Conservation (phyloP, 139 green algal species). For the Auxenochlorella pyrenoidosa region DNA sequence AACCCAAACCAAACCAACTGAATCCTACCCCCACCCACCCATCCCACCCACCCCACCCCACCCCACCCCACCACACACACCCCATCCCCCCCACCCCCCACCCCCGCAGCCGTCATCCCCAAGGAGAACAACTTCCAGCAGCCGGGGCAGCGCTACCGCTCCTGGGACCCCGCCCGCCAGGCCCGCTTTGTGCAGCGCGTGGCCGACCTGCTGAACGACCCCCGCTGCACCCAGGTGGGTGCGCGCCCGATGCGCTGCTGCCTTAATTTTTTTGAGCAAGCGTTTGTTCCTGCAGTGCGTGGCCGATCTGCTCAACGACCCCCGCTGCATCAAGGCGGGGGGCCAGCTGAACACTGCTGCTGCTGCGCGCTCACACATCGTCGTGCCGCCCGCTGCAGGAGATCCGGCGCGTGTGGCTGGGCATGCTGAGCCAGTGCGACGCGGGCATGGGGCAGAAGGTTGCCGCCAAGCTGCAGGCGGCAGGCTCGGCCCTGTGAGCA, state of each 20-base stretch:
- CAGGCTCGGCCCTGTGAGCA: conserved; percentile 44
- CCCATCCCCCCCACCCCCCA: background rate
- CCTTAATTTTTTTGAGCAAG: background rate
- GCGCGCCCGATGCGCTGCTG: background rate
- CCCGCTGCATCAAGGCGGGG: conserved; percentile 58
- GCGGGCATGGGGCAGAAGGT: conserved; percentile 74
- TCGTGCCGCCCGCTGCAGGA: no score
- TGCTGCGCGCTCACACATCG: no score
- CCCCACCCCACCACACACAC: background rate
- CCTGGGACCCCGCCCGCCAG: conserved; percentile 79
- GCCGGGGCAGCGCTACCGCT: conserved; percentile 79
- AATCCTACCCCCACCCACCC: background rate
- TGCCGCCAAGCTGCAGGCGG: conserved; percentile 76
- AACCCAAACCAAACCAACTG: no score
- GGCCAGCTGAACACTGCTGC: no score
- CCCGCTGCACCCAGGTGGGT: conserved; percentile 57
- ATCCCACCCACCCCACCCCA: background rate
- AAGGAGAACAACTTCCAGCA: conserved; percentile 98
- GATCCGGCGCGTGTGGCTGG: conserved; percentile 90
- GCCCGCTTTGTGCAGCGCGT: conserved; percentile 86
- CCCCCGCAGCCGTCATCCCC: conserved; percentile 65
- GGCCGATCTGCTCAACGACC: conserved; percentile 73
- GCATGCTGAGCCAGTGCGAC: conserved; percentile 93
- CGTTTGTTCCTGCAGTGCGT: conserved; percentile 52
- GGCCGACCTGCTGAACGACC: conserved; percentile 73